A percentile compares a stretch with the other conserved stretches of the same genome.
Conservation (phyloP, 2,329 filamentous ascomycete species). For the Fusarium staphyleae region DNA sequence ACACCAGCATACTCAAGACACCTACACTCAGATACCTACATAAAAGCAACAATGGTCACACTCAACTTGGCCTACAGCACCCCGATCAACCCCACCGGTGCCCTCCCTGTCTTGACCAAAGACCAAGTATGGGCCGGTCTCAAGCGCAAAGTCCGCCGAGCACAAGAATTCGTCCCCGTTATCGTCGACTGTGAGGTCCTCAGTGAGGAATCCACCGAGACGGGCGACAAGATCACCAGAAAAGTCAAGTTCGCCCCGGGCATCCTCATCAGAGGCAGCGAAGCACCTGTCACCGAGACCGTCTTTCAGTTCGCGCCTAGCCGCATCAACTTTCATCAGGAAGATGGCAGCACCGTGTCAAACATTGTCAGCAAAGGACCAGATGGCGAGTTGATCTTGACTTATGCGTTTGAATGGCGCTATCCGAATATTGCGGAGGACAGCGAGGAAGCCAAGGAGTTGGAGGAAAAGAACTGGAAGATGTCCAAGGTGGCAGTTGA, state of each 20-base stretch:
- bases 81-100: constrained; percentile 47
- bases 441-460: constrained; percentile 36
- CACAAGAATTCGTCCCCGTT: constrained; percentile 49
- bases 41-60: constrained; percentile 41
- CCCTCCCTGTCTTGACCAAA: constrained; percentile 40
- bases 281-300: constrained; percentile 38
- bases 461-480: constrained; percentile 36
- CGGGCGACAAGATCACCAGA: constrained; percentile 37
- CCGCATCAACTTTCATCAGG: constrained; percentile 46
- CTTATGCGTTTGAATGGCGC: constrained; percentile 48
- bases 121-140: constrained; percentile 48
- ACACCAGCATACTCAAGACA: too few relatives aligned
- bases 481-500: constrained; percentile 30
- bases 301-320: constrained; percentile 45
- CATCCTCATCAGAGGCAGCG: constrained; percentile 11
- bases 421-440: constrained; percentile 41
- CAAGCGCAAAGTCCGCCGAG: constrained; percentile 45
- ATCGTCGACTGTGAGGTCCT: constrained; percentile 45
- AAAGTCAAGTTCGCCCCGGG: constrained; percentile 40
- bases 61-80: constrained; percentile 46
- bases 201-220: constrained; percentile 31
- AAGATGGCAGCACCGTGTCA: constrained; percentile 47
- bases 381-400: constrained; percentile 45
- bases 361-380: constrained; percentile 45
- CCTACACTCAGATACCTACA: too few relatives aligned